Conservation (phyloP, 176 grass and related monocot genomes). For the Oryza longistaminata region DNA sequence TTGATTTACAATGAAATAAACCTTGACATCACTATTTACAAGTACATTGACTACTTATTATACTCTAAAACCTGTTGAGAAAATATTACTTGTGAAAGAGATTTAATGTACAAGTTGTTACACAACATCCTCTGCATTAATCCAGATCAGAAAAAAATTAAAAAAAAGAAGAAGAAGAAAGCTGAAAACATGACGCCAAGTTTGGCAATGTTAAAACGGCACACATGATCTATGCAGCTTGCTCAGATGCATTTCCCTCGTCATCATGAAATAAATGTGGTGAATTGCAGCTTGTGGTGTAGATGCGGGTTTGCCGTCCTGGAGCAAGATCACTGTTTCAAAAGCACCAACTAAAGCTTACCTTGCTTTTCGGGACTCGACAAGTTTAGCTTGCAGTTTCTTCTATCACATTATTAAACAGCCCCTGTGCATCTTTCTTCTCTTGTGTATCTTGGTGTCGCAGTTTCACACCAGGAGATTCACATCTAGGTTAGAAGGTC, state of each 20-base stretch:
- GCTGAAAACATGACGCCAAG: slow-evolving; percentile 3
- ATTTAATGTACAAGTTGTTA: slow-evolving; percentile 7
- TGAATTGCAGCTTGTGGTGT: slow-evolving; percentile 43
- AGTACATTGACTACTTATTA: slow-evolving; percentile 25
- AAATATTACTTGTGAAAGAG: slow-evolving; percentile 10
- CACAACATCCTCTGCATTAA: slow-evolving; percentile 28
- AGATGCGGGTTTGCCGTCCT: slow-evolving; percentile 66
- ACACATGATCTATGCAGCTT: slow-evolving; percentile 25
- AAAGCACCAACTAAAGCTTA: slow-evolving; percentile 96
- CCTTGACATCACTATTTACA: not conserved
- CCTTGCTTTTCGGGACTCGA: slow-evolving; percentile 93
- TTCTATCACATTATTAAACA: slow-evolving; percentile 99
- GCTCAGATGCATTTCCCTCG: not conserved
- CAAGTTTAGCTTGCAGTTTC: slow-evolving; percentile 93
- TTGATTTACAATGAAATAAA: slow-evolving; percentile 25
- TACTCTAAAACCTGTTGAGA: slow-evolving; percentile 17
- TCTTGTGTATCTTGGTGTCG: slow-evolving; percentile 71
- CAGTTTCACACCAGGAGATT: slow-evolving; percentile 60
- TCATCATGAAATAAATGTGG: slow-evolving; percentile 37
- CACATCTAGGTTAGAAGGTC: slow-evolving; percentile 32
- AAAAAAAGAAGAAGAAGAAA: not conserved
- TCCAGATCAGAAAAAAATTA: not conserved
- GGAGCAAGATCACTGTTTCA: slow-evolving; percentile 94
- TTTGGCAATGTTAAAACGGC: not conserved
- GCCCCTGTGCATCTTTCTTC: slow-evolving; percentile 77